Evolutionary conservation across 805 yeast genomes (phyloP).

Genomic region (Ogataea ganodermae): DNA sequence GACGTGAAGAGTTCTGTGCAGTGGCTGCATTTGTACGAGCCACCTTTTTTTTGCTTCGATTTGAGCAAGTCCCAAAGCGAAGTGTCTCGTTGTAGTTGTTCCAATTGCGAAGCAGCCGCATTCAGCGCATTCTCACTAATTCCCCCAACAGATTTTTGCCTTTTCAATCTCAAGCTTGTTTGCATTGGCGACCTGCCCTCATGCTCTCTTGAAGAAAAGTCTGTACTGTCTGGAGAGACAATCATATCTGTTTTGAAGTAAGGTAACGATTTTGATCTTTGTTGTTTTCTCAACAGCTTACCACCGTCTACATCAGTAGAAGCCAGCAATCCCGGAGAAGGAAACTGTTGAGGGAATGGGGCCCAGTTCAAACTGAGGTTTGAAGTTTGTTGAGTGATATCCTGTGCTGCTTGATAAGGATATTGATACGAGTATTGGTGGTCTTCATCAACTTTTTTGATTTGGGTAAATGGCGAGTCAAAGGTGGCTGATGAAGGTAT

Average conservation of each 20-base stretch:
- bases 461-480: background rate
- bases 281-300: slow-evolving; percentile 1
- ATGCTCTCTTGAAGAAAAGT: background rate
- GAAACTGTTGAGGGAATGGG: slow-evolving; percentile 1
- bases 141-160: slow-evolving; percentile 9
- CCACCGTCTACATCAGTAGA: background rate
- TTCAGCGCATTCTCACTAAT: background rate
- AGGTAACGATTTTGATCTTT: slow-evolving; percentile 16
- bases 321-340: background rate
- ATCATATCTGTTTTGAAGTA: slow-evolving; percentile 5
- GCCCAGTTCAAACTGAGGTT: slow-evolving; percentile 4
- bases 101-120: slow-evolving; percentile 25
- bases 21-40: slow-evolving; percentile 50
- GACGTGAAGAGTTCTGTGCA: slow-evolving; percentile 43
- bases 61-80: slow-evolving; percentile 20
- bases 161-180: slow-evolving; percentile 2
- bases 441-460: slow-evolving; percentile 17
- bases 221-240: background rate
- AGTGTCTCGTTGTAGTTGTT: slow-evolving; percentile 34
- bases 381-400: background rate
- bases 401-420: slow-evolving; percentile 2
- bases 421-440: slow-evolving; percentile 12
- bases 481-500: slow-evolving; percentile 5
- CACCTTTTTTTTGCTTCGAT: slow-evolving; percentile 33
- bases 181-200: slow-evolving; percentile 1